Conservation (phyloP, 176 grass and related monocot genomes). For the Avena insularis region DNA sequence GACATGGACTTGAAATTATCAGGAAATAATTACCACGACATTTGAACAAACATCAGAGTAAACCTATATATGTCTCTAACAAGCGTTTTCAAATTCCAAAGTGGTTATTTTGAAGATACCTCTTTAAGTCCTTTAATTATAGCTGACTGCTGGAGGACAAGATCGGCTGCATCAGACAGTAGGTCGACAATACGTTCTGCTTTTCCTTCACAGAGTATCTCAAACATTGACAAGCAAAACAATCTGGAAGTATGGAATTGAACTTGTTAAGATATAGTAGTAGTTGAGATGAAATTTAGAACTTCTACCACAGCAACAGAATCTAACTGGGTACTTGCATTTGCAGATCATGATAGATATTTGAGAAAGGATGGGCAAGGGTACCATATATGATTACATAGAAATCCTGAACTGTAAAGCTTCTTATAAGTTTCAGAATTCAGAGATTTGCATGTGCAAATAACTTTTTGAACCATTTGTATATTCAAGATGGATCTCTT, state of each 20-base stretch:
- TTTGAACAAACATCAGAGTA: neutral
- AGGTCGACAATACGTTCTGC: conserved; percentile 83
- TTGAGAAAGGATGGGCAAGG: neutral
- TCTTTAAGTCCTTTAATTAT: conserved; percentile 84
- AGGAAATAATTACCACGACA: neutral
- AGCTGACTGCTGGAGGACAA: conserved; percentile 70
- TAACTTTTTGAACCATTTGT: neutral
- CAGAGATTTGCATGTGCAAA: neutral
- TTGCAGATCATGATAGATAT: neutral
- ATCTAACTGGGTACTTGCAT: neutral
- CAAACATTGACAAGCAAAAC: conserved; percentile 85
- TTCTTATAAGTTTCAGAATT: conserved; percentile 11
- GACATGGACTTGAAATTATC: neutral
- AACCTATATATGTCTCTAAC: neutral
- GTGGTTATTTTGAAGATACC: conserved; percentile 50
- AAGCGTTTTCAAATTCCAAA: neutral
- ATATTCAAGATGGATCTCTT: neutral
- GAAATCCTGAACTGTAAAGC: neutral
- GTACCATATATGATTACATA: neutral
- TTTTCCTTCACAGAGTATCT: conserved; percentile 88
- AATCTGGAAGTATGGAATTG: conserved; percentile 50
- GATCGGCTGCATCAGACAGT: conserved; percentile 57
- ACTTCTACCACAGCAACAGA: neutral
- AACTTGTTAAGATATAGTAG: neutral
- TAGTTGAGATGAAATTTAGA: neutral